Percentiles rank a stretch among this genome's conserved stretches.
Conservation (phyloP, 2,329 filamentous ascomycete species). For the Domatiomyces catenatus region DNA sequence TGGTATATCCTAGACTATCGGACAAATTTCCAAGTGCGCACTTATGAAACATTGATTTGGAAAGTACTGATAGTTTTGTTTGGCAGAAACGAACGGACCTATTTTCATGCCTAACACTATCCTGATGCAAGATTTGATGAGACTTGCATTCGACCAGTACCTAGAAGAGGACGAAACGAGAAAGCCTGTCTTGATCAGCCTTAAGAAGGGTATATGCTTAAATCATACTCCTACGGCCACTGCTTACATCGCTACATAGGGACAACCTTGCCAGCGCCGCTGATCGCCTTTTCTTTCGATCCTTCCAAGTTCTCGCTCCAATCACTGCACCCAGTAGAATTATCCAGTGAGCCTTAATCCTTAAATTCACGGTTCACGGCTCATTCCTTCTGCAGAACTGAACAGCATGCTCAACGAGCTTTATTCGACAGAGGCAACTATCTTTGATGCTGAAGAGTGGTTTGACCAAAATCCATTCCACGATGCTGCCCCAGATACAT, state of each 20-base stretch:
- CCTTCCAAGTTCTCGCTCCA: not conserved
- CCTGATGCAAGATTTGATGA: slow-evolving; percentile 8
- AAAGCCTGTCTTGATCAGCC: slow-evolving; percentile 6
- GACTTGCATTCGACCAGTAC: slow-evolving; percentile 6
- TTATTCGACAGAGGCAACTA: slow-evolving; percentile 3
- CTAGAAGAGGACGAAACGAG: slow-evolving; percentile 4
- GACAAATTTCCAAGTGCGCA: slow-evolving; percentile 2
- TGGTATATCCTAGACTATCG: slow-evolving; percentile 2
- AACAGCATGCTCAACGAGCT: slow-evolving; percentile 2
- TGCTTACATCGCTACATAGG: slow-evolving; percentile 4
- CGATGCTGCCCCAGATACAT: slow-evolving; percentile 1
- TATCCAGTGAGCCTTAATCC: slow-evolving; percentile 1
- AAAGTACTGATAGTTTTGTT: not conserved
- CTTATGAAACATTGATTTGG: not conserved
- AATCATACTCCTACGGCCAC: slow-evolving; percentile 2
- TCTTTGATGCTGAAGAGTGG: slow-evolving; percentile 4
- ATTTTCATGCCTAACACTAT: slow-evolving; percentile 9
- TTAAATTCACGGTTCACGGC: not conserved
- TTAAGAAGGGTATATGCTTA: slow-evolving; percentile 5
- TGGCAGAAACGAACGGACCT: slow-evolving; percentile 6
- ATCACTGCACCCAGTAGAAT: slow-evolving; percentile 1
- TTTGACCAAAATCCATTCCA: slow-evolving; percentile 4
- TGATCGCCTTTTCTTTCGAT: slow-evolving; percentile 3
- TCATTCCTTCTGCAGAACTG: not conserved
- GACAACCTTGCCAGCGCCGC: slow-evolving; percentile 3